phyloP scores from a whole-genome alignment of 2,329 filamentous ascomycete species.

The Xylaria sp. region DNA sequence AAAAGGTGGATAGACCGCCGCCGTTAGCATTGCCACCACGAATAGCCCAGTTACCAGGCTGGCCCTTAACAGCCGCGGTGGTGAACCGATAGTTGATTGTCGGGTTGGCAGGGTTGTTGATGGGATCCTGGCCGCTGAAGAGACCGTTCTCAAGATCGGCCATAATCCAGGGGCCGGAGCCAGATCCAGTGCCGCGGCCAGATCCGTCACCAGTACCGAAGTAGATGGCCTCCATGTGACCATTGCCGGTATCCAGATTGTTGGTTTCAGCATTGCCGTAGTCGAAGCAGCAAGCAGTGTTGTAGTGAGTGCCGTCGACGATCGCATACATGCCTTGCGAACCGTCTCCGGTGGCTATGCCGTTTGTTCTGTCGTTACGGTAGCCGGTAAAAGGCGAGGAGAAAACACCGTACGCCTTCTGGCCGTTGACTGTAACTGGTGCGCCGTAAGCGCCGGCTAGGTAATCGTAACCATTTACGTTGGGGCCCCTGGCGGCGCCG shows the following conservation, averaged over 20 bases:
- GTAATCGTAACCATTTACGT: conserved; percentile 67
- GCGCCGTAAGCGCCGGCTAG: conserved; percentile 68
- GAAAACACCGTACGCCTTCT: conserved; percentile 73
- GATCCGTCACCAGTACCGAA: conserved; percentile 62
- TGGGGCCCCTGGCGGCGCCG: conserved; percentile 64
- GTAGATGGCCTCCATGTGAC: conserved; percentile 77
- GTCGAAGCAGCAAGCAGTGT: conserved; percentile 66
- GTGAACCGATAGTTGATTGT: conserved; percentile 66
- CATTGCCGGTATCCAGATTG: conserved; percentile 65
- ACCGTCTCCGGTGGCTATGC: conserved; percentile 64
- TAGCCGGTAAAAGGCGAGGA: conserved; percentile 71
- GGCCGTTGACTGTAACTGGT: conserved; percentile 68
- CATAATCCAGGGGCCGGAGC: conserved; percentile 74
- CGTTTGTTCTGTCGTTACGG: conserved; percentile 65
- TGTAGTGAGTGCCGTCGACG: conserved; percentile 70
- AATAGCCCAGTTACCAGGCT: conserved; percentile 67
- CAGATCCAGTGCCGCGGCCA: conserved; percentile 66
- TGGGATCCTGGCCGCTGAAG: conserved; percentile 64
- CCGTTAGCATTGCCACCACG: conserved; percentile 67
- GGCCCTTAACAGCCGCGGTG: conserved; percentile 67
- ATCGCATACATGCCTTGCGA: conserved; percentile 71
- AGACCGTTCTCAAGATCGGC: conserved; percentile 75
- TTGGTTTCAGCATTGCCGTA: conserved; percentile 68
- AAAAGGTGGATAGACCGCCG: conserved; percentile 64
- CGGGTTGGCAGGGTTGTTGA: conserved; percentile 63